These are phyloP conservation scores for Pseudomassariella vexata DNA, from an alignment of 2,329 filamentous ascomycete genomes.

Conservation along the genomic window DNA sequence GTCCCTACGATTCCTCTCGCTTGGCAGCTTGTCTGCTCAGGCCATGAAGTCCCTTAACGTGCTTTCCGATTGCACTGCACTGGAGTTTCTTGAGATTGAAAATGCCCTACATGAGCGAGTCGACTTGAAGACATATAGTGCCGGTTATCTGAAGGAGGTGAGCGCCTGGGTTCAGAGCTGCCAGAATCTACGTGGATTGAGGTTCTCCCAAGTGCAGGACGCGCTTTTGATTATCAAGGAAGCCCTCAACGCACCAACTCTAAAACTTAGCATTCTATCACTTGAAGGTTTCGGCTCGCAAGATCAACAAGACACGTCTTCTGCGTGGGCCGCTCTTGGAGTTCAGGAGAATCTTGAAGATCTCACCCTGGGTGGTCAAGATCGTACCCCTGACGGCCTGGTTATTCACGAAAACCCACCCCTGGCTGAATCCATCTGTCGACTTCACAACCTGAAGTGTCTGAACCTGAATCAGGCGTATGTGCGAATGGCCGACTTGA, in stretches of 20 bases:
- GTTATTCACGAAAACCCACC: conserved; percentile 26
- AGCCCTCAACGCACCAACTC: conserved; percentile 16
- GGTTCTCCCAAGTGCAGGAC: conserved; percentile 40
- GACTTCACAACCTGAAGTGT: conserved; percentile 43
- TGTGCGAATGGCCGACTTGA: conserved; percentile 43
- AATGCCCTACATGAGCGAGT: conserved; percentile 10
- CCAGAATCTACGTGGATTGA: conserved; percentile 19
- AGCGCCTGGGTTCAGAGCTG: conserved; percentile 24
- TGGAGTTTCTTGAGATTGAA: conserved; percentile 29
- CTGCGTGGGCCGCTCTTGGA: conserved; percentile 18
- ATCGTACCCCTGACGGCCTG: conserved; percentile 41
- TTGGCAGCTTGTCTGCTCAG: conserved; percentile 22
- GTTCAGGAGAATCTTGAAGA: conserved; percentile 15
- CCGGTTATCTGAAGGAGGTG: conserved; percentile 20
- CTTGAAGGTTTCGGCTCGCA: conserved; percentile 13
- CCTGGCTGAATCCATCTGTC: conserved; percentile 36
- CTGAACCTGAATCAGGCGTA: conserved; percentile 47
- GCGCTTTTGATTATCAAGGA: conserved; percentile 24
- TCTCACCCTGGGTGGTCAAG: conserved; percentile 19
- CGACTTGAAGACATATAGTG: conserved; percentile 13
- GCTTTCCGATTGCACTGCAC: conserved; percentile 24
- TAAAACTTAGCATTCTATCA: conserved; percentile 16
- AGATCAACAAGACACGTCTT: conserved; percentile 8
- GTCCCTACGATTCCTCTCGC: conserved; percentile 26
- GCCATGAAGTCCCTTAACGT: conserved; percentile 22